Base-by-base conservation (phyloP, 768 basidiomycete genomes). In the Dendrothele bispora region DNA sequence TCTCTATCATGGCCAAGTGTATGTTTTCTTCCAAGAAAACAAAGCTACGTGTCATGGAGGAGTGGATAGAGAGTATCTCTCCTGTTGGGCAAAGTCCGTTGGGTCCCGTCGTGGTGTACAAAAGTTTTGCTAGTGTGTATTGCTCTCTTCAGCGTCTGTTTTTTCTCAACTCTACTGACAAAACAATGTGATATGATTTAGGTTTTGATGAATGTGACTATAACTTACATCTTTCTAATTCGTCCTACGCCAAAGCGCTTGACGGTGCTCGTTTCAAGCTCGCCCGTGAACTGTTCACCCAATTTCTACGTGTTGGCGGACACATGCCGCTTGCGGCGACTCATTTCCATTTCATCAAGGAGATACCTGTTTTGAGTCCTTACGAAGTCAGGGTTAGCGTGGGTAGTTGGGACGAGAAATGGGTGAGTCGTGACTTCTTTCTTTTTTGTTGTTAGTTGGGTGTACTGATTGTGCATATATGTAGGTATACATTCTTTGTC, bases 161-260 rank as follows among this genome's bases (percentile, higher is more conserved):
- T 46, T 48, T 34, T 49, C 28, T 41, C n/a, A 24, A 30, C 22
- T 26, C 15, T 10, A 11, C 28, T 39, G 20, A 24, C 32, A 17
- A 14, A 14, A 44, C 18, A n/a, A 14, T 17, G 42, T 37, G 27
- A 24, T 34, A 27, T 22, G 36, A 12, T 41, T 7, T 45, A 86
- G 86, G 74, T 47, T 55, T 83, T 6, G 88, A 91, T 52, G 89
- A 91, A 36, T 75, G 77, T 35, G 90, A 92, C 63, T 83, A 83
- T 56, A 81, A 87, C 58, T 61, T 75, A 11, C 89, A 92, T 58
- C 71, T 91, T 49, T 89, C 86, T 61, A 92, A 92, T 58, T 89
- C 88, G 1, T 84, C 80, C 43, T 92, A 91, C 52, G 78, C 86
- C 4, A 90, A 88, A 73, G 85, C 79, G 21, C 42, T 67, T 6